Evolutionary conservation across 73 alveolate species (phyloP).

Genomic region (Paramecium caudatum): DNA sequence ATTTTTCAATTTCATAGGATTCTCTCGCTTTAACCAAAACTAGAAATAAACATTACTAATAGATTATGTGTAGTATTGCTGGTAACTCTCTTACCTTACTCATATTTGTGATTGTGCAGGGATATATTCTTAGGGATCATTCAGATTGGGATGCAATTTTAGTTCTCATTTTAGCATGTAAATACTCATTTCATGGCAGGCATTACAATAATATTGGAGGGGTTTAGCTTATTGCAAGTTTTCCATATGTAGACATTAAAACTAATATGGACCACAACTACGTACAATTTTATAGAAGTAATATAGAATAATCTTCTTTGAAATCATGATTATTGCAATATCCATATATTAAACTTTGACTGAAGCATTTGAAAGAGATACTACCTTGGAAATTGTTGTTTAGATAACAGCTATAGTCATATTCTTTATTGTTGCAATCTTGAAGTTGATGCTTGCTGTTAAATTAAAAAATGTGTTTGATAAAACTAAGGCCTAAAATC

Average conservation of each 20-base stretch:
- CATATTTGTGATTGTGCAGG: not conserved
- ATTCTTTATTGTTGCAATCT: not conserved
- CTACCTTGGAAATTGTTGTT: not conserved
- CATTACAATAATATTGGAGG: not conserved
- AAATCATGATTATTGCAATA: not conserved
- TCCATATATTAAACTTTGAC: not conserved
- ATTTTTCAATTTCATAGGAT: not conserved
- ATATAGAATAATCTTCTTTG: not conserved
- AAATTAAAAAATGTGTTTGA: not conserved
- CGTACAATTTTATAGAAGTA: not conserved
- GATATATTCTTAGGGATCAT: conserved; percentile 8
- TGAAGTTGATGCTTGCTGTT: not conserved
- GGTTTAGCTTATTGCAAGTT: not conserved
- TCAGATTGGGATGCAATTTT: conserved; percentile 33
- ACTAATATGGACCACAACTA: not conserved
- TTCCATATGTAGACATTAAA: not conserved
- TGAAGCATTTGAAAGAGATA: conserved; percentile 7
- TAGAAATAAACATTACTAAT: not conserved
- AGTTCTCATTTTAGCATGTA: not conserved
- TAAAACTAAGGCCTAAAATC: not conserved
- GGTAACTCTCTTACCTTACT: not conserved
- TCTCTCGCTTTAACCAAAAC: not conserved
- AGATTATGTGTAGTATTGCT: not conserved
- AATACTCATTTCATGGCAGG: not conserved
- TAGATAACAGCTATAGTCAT: not conserved